These are phyloP conservation scores for Pholiota microspora DNA, from an alignment of 768 basidiomycete genomes.

Conservation along the genomic window DNA sequence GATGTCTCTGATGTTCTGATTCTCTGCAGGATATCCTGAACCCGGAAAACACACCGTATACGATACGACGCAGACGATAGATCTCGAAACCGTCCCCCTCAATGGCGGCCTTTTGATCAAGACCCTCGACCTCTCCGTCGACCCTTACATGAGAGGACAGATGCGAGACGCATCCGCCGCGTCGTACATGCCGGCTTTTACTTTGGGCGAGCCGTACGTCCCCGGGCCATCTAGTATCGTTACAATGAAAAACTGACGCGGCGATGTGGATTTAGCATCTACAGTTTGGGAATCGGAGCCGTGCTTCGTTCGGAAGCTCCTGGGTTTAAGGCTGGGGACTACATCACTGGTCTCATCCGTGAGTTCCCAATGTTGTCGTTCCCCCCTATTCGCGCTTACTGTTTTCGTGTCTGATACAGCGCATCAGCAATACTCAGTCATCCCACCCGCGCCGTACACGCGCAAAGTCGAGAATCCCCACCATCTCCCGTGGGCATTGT, in stretches of 20 bases:
- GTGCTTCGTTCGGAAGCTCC: conserved; percentile 41
- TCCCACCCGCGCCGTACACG: conserved; percentile 16
- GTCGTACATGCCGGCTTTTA: conserved; percentile 28
- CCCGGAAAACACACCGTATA: conserved; percentile 46
- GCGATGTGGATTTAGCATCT: conserved; percentile 18
- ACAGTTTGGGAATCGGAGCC: conserved; percentile 37
- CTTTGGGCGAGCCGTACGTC: conserved; percentile 35
- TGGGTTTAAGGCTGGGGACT: conserved; percentile 33
- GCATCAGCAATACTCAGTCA: conserved; percentile 40
- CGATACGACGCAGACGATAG: conserved; percentile 45
- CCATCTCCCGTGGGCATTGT: conserved; percentile 45
- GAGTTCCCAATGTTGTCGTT: background rate
- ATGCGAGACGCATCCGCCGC: conserved; percentile 32
- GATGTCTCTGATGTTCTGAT: too few relatives aligned
- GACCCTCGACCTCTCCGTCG: conserved; percentile 42
- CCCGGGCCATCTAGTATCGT: too few relatives aligned
- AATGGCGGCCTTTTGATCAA: conserved; percentile 50
- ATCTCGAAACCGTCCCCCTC: conserved; percentile 42
- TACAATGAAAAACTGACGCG: too few relatives aligned
- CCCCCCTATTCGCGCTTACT: background rate
- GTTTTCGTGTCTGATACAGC: conserved; percentile 24
- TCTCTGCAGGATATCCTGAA: conserved; percentile 33
- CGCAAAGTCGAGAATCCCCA: conserved; percentile 37
- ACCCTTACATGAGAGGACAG: conserved; percentile 38
- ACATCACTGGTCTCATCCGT: conserved; percentile 36